Evolutionary conservation across 257 asterid genomes (phyloP).

Genomic region (Scutellaria baicalensis): DNA sequence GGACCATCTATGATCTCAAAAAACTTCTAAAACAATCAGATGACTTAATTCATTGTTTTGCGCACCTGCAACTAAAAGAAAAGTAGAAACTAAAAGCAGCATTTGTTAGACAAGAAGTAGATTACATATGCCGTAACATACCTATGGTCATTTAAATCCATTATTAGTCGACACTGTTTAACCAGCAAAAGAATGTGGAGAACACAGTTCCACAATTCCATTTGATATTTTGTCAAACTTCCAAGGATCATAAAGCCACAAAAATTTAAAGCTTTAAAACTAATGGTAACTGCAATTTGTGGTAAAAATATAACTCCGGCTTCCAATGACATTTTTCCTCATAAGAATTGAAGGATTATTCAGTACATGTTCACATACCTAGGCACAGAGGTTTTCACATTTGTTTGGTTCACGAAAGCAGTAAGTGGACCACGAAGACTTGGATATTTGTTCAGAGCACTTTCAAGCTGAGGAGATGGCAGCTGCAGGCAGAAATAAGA

Average conservation of each 20-base stretch:
- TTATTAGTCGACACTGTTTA: too few relatives aligned
- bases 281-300: not conserved
- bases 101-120: too few relatives aligned
- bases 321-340: not conserved
- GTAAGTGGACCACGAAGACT: constrained; percentile 73
- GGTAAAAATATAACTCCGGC: not conserved
- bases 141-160: too few relatives aligned
- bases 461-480: constrained; percentile 91
- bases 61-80: too few relatives aligned
- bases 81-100: too few relatives aligned
- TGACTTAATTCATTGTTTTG: too few relatives aligned
- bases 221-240: not conserved
- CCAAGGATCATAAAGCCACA: not conserved
- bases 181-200: too few relatives aligned
- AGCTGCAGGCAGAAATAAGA: constrained; percentile 54
- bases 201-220: not conserved
- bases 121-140: too few relatives aligned
- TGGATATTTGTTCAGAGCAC: constrained; percentile 77
- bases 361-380: constrained; percentile 41
- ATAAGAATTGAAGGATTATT: too few relatives aligned
- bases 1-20: too few relatives aligned
- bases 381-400: constrained; percentile 49
- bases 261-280: not conserved
- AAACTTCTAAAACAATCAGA: too few relatives aligned
- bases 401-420: constrained; percentile 58